Base-by-base conservation (phyloP, 305 asterid species). In the Plantago rigida region DNA sequence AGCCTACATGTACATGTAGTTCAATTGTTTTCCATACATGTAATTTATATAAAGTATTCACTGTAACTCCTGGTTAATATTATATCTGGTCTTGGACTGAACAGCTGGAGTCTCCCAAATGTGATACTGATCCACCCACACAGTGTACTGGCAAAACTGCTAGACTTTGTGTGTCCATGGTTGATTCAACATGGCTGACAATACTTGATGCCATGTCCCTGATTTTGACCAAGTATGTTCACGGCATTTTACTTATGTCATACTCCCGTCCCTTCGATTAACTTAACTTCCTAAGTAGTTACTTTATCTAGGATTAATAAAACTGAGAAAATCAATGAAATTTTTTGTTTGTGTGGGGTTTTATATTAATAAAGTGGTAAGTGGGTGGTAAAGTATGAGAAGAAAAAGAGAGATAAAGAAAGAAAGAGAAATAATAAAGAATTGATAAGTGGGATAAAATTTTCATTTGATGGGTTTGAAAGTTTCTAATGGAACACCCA, bases 181-280 rank as follows among this genome's bases (percentile, higher is more conserved):
- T 91, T 71, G 96, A 91, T 72, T 86, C 96, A 31, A 75, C 77
- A 75, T 91, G 98, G 98, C 73, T 91, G 71, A 91, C 82, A 69
- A 81, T 91, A 72, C 89, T 91, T 56, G 98, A 91, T 74, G 96
- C 98, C 28, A 79, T 91, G 74, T 87, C 98, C 62, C 78, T 91
- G 73, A 83, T 91, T 69, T 75, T 91, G 83, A 74, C 87, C 67
- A 91, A 84, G 98, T 91, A 79, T 36, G 80, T 82, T 65, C 61
- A 70, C 64, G 56, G 62, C 45, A 47, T 71, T 64, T 73, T 69
- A 15, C 69, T 71, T 36, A 19, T 67, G 58, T 62, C 41, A 58
- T 66, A 47, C 53, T 61, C 46, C 14, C 55, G 22, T 34, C 46
- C 14, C 55, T 15, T 34, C 41, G 47, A 42, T 60, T 17, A 29